Percentiles rank a stretch among this genome's conserved stretches.
Evolutionary conservation across 2,329 filamentous ascomycete species (phyloP).

Genomic region (Cercospora sp.): DNA sequence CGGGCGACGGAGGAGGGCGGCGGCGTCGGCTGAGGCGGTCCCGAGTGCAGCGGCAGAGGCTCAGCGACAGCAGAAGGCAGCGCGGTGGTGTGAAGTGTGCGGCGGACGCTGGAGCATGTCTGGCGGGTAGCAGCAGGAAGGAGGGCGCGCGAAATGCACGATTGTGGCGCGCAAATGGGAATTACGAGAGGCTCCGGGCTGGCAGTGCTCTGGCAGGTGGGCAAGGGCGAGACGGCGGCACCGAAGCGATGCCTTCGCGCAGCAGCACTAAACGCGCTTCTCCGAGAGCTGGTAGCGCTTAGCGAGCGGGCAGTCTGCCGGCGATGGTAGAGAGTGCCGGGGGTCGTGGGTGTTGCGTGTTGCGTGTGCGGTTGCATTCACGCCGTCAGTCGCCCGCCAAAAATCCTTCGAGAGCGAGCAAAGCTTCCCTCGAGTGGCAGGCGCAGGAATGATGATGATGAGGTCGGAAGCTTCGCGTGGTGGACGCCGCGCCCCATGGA

Average conservation of each 20-base stretch:
- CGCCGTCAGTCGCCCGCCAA: background rate
- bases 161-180: conserved; percentile 3
- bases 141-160: background rate
- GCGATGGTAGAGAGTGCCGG: background rate
- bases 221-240: background rate
- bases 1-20: background rate
- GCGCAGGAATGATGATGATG: background rate
- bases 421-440: background rate
- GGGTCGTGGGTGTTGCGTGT: background rate
- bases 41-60: background rate
- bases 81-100: background rate
- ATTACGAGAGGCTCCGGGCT: background rate
- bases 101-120: background rate
- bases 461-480: background rate
- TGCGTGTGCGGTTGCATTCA: background rate
- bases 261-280: conserved; percentile 1
- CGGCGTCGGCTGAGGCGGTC: background rate
- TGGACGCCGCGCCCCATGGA: background rate
- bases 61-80: background rate
- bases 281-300: background rate
- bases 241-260: conserved; percentile 3
- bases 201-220: background rate
- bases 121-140: background rate
- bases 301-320: background rate
- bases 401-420: conserved; percentile 5